Base-by-base conservation (phyloP, 148 eudicot species). In the Beta vulgaris region DNA sequence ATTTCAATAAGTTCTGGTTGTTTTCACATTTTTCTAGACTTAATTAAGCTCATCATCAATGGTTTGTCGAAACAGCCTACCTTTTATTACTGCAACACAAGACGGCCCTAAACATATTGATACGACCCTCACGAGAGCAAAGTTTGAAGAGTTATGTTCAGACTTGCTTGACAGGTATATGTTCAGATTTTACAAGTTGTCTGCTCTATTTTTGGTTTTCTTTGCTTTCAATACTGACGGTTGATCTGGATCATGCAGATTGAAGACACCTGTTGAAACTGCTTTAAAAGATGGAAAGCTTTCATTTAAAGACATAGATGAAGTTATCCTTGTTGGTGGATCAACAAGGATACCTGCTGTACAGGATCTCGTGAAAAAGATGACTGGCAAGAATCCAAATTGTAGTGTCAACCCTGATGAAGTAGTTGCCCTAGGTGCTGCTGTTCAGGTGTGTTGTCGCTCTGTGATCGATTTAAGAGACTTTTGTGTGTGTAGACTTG, bases 41-140 rank as follows among this genome's bases (percentile, higher is more conserved):
- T 69, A 11, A 55, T 71, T 69, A 40, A 72, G 42, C n/a, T n/a
- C n/a, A 73, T 34, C 16, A 35, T 32, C 28, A 59, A 23, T 63
- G 21, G 71, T 42, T 11, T 76, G 8, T 51, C 54, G 68, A 54
- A n/a, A 49, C 84, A 90, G 95, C 82, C 73, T 90, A 76, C 95
- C 95, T 43, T 93, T 93, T 84, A 91, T 93, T 68, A 91, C 97
- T 49, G 97, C 97, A 48, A 93, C 98, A 53, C 89, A 88, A 42
- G 95, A 91, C 80, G 98, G 98, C 6, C 98, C 98, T 19, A 93
- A 90, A 78, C 97, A 91, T 76, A 90, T 93, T 34, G 98, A 93
- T 64, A 87, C 97, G 44, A 93, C 90, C n/a, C 81, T 93, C 29
- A 91, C 97, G 8, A 83, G 98, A 74, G 95, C 78, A 16, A 91